Conservation (phyloP, 106 monocot genomes). For the Platanthera guangdongensis region DNA sequence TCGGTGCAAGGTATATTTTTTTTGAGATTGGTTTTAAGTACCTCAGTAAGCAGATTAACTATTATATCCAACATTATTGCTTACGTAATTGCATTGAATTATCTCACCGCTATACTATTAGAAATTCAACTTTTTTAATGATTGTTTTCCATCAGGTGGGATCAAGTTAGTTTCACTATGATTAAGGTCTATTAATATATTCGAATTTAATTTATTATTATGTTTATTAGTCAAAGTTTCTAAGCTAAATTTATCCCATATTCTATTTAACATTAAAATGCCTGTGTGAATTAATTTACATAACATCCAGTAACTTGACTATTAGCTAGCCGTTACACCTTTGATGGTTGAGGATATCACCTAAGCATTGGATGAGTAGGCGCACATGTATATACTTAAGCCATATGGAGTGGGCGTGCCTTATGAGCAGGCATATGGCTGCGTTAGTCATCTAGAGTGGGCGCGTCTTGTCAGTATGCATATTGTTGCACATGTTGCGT, state of each 20-base stretch:
- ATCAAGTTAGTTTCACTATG: background rate
- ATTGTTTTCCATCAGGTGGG: background rate
- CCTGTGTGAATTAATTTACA: too few relatives aligned
- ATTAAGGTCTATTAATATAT: background rate
- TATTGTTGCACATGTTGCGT: too few relatives aligned
- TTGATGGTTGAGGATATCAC: too few relatives aligned
- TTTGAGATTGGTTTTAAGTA: background rate
- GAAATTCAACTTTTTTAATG: background rate
- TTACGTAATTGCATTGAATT: background rate
- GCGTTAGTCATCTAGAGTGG: too few relatives aligned
- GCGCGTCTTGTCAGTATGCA: too few relatives aligned
- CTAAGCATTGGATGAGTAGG: too few relatives aligned
- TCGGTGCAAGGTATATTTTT: conserved; percentile 61
- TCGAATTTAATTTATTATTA: background rate
- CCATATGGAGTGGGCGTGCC: too few relatives aligned
- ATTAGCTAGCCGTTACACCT: too few relatives aligned
- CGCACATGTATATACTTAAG: too few relatives aligned
- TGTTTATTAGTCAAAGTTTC: background rate
- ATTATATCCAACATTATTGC: background rate
- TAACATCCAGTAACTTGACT: too few relatives aligned
- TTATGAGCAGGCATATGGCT: too few relatives aligned
- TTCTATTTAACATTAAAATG: background rate
- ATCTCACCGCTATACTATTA: background rate
- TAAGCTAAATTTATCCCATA: background rate
- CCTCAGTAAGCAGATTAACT: background rate